A percentile compares a stretch with the other conserved stretches of the same genome.
phyloP scores from a whole-genome alignment of 192 early-diverging fungal genomes.

The Coemansia sp. region DNA sequence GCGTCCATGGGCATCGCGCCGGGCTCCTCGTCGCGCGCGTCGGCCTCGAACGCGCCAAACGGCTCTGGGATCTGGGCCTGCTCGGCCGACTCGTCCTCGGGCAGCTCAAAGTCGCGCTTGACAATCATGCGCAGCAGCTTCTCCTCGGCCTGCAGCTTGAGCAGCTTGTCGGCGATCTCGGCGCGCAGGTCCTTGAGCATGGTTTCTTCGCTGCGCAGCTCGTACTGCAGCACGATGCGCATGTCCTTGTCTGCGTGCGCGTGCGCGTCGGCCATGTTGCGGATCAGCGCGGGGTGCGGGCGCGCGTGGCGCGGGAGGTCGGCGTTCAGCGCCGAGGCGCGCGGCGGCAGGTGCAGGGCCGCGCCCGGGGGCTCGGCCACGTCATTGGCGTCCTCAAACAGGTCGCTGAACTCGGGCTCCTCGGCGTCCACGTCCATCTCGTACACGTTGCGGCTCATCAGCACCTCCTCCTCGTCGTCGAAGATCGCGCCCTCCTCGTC shows the following conservation, averaged over 20 bases:
- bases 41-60: constrained; percentile 1
- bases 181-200: constrained; percentile 42
- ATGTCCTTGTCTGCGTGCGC: constrained; percentile 31
- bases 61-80: too few relatives aligned
- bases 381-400: constrained; percentile 41
- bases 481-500: constrained; percentile 5
- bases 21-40: constrained; percentile 3
- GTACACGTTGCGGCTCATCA: constrained; percentile 1
- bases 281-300: constrained; percentile 25
- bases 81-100: constrained; percentile 15
- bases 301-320: not conserved
- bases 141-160: constrained; percentile 45
- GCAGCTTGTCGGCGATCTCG: constrained; percentile 45
- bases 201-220: constrained; percentile 40
- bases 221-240: constrained; percentile 46
- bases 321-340: constrained; percentile 9
- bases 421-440: constrained; percentile 45
- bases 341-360: constrained; percentile 18
- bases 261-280: constrained; percentile 6
- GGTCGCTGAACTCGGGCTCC: constrained; percentile 39
- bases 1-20: not conserved
- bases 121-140: constrained; percentile 46
- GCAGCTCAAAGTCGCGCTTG: constrained; percentile 39
- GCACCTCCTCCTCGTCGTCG: not conserved
- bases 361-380: constrained; percentile 10